Percentiles rank a stretch among this genome's conserved stretches.
Evolutionary conservation across 441 rosid genomes (phyloP).

Genomic region (Euphorbia schlechtendalii): DNA sequence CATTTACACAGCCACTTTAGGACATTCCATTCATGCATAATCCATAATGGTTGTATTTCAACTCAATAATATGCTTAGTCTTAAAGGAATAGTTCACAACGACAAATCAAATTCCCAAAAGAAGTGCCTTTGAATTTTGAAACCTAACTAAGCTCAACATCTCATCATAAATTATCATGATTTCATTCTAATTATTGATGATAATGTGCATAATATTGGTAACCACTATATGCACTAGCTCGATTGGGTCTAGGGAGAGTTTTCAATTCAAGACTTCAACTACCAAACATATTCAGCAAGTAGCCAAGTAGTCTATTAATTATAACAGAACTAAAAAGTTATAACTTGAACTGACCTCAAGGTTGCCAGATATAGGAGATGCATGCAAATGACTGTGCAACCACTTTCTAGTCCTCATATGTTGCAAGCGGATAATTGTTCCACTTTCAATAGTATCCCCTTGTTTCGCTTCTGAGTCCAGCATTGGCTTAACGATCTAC

Average conservation of each 20-base stretch:
- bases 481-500: conserved; percentile 72
- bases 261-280: background rate
- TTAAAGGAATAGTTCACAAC: background rate
- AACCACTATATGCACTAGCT: too few relatives aligned
- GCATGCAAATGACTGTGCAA: conserved; percentile 91
- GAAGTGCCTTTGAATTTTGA: too few relatives aligned
- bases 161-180: background rate
- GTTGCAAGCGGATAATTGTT: conserved; percentile 69
- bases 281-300: too few relatives aligned
- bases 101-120: background rate
- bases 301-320: too few relatives aligned
- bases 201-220: too few relatives aligned
- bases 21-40: too few relatives aligned
- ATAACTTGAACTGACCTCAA: conserved; percentile 54
- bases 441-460: conserved; percentile 72
- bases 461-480: conserved; percentile 57
- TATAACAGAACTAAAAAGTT: background rate
- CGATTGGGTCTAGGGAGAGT: background rate
- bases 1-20: background rate
- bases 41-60: too few relatives aligned
- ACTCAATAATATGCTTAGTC: background rate
- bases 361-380: conserved; percentile 88
- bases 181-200: background rate
- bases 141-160: background rate
- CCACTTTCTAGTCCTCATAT: conserved; percentile 93